Evolutionary conservation across 208 protist genomes (phyloP).

Genomic region (Vickermania ingenoplastis): DNA sequence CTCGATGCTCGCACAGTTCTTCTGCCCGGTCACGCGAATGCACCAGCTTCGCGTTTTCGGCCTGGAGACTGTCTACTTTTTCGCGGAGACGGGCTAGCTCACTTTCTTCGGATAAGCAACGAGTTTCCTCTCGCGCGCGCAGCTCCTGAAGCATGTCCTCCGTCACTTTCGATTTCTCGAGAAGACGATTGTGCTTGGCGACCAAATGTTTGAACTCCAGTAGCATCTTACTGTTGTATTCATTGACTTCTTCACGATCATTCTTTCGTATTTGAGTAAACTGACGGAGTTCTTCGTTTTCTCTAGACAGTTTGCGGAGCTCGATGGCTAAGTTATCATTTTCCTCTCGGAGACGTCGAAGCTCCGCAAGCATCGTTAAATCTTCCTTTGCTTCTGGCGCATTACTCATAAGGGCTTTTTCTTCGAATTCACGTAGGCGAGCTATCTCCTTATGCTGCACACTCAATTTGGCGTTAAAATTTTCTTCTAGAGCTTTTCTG

Average conservation of each 20-base stretch:
- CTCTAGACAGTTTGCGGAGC: conserved; percentile 16
- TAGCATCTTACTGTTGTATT: conserved; percentile 55
- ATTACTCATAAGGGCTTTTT: conserved; percentile 8
- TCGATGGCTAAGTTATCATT: conserved; percentile 30
- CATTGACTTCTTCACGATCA: conserved; percentile 25
- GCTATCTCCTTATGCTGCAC: conserved; percentile 12
- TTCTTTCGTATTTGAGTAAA: conserved; percentile 21
- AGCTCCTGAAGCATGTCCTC: conserved; percentile 43
- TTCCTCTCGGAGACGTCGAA: conserved; percentile 18
- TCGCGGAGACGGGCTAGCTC: conserved; percentile 42
- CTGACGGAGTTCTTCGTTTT: conserved; percentile 39
- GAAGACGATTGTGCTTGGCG: conserved; percentile 33
- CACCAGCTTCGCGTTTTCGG: conserved; percentile 49
- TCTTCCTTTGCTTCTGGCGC: not conserved
- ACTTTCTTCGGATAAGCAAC: conserved; percentile 19
- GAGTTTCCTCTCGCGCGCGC: conserved; percentile 21
- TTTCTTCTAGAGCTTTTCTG: not conserved
- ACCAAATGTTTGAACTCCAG: conserved; percentile 79
- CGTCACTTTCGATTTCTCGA: conserved; percentile 38
- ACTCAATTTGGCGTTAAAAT: conserved; percentile 6
- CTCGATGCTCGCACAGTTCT: conserved; percentile 59
- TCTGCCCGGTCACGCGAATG: conserved; percentile 62
- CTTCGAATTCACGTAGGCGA: conserved; percentile 11
- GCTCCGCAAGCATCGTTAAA: conserved; percentile 4
- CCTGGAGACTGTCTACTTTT: conserved; percentile 41